Conservation (phyloP, 1,284 basidiomycete species). For the Neonothopanus nambi region DNA sequence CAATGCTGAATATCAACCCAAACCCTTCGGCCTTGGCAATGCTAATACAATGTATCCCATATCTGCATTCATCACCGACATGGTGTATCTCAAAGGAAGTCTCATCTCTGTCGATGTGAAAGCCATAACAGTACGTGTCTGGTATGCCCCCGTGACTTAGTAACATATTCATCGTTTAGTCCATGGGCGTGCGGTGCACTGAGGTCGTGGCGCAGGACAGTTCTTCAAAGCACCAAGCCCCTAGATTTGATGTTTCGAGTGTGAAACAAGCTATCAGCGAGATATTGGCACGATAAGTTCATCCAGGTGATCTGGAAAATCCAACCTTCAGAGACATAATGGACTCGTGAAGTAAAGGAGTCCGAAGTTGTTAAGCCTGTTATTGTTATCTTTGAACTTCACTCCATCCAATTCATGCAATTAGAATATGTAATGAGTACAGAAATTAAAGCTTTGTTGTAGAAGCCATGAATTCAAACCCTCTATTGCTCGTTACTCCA, state of each 20-base stretch:
- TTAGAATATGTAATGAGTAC: constrained; percentile 44
- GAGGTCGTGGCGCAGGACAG: constrained; percentile 34
- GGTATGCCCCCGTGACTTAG: neutral
- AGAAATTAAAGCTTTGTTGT: constrained; percentile 28
- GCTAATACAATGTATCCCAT: constrained; percentile 64
- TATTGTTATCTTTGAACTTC: constrained; percentile 92
- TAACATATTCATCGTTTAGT: neutral
- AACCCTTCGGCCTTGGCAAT: constrained; percentile 54
- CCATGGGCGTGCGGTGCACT: constrained; percentile 39
- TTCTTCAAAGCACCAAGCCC: constrained; percentile 25
- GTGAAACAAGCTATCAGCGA: constrained; percentile 49
- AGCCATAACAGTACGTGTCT: constrained; percentile 58
- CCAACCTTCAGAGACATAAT: too few species aligned
- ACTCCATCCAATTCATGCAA: constrained; percentile 65
- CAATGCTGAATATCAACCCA: constrained; percentile 57
- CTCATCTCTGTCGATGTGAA: constrained; percentile 61
- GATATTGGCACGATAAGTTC: constrained; percentile 33
- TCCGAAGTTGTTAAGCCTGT: constrained; percentile 84
- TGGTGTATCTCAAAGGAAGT: constrained; percentile 74
- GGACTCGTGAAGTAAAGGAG: constrained; percentile 78
- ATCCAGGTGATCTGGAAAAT: too few species aligned
- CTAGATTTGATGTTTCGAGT: constrained; percentile 51
- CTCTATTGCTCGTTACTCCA: constrained; percentile 6
- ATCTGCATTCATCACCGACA: constrained; percentile 80
- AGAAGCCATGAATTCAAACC: neutral